phyloP scores from a whole-genome alignment of 805 yeast genomes.

The Zygoascus ofunaensis region DNA sequence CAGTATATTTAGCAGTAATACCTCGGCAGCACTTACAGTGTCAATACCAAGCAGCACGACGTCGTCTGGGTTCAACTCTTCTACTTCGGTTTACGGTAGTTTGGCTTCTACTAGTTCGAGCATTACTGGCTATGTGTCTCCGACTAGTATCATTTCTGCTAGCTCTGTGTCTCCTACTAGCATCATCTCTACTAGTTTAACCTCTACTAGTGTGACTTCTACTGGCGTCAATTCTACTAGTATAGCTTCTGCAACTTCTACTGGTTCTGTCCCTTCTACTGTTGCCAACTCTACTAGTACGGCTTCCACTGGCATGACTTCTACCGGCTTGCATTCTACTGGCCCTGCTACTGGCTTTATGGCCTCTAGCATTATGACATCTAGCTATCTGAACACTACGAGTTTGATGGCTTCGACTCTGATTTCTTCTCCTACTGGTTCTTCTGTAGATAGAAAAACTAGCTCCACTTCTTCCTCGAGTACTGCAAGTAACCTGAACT shows the following conservation, averaged over 20 bases:
- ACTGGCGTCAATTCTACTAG: conserved; percentile 1
- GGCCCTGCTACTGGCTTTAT: neutral
- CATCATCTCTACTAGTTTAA: conserved; percentile 5
- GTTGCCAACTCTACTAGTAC: neutral
- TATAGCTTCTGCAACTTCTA: conserved; percentile 8
- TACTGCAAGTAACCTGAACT: neutral
- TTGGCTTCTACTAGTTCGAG: conserved; percentile 1
- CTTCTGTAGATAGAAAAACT: neutral
- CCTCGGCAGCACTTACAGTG: neutral
- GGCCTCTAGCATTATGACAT: neutral
- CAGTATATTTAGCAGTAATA: too few relatives aligned
- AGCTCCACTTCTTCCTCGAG: too few relatives aligned
- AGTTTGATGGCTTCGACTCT: too few relatives aligned
- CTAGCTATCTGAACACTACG: too few relatives aligned
- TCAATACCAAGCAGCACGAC: neutral
- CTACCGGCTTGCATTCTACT: conserved; percentile 5
- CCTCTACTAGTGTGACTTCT: conserved; percentile 12
- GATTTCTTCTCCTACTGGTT: neutral
- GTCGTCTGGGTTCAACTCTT: conserved; percentile 1
- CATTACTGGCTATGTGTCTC: neutral
- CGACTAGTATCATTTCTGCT: conserved; percentile 2
- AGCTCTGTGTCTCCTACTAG: conserved; percentile 8
- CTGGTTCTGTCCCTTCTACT: conserved; percentile 11
- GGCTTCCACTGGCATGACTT: conserved; percentile 1
- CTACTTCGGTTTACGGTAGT: conserved; percentile 11